A percentile compares a stretch with the other conserved stretches of the same genome.
Conservation (phyloP, 306 rosid species). For the Gynostemma pentaphyllum region DNA sequence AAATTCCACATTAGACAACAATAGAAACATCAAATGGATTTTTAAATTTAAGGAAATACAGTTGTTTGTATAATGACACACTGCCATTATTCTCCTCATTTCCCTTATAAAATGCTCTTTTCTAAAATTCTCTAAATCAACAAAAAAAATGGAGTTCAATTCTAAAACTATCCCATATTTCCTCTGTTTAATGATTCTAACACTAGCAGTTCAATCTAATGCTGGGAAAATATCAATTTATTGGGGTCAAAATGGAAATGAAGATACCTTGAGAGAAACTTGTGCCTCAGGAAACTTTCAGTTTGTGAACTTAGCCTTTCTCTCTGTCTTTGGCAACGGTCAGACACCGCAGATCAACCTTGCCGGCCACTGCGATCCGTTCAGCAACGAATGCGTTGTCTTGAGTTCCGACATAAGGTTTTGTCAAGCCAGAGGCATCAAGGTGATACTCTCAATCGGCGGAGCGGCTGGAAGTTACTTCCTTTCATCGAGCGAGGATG, state of each 20-base stretch:
- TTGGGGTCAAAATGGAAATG: constrained; percentile 45
- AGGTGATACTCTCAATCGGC: constrained; percentile 45
- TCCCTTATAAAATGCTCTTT: not conserved
- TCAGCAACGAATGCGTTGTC: constrained; percentile 22
- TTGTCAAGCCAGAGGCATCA: constrained; percentile 32
- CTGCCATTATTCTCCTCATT: not conserved
- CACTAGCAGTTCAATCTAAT: constrained; percentile 1
- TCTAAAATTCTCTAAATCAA: not conserved
- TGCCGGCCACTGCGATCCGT: constrained; percentile 40
- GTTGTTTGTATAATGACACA: not conserved
- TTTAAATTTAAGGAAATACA: too few relatives aligned
- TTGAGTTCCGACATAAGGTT: constrained; percentile 32
- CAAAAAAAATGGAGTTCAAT: constrained; percentile 20
- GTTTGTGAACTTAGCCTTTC: constrained; percentile 31
- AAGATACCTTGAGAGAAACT: constrained; percentile 33
- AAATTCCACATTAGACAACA: not conserved
- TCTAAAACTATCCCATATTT: constrained; percentile 8
- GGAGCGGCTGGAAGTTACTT: constrained; percentile 44
- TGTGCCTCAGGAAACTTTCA: constrained; percentile 41
- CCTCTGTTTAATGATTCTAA: constrained; percentile 7
- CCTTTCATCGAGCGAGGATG: constrained; percentile 34
- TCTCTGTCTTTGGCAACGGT: constrained; percentile 37
- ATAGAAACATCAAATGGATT: not conserved
- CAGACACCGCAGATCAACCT: constrained; percentile 32
- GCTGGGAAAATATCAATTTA: constrained; percentile 28